phyloP scores from a whole-genome alignment of 2,329 filamentous ascomycete species.

The Domatiomyces globalis region DNA sequence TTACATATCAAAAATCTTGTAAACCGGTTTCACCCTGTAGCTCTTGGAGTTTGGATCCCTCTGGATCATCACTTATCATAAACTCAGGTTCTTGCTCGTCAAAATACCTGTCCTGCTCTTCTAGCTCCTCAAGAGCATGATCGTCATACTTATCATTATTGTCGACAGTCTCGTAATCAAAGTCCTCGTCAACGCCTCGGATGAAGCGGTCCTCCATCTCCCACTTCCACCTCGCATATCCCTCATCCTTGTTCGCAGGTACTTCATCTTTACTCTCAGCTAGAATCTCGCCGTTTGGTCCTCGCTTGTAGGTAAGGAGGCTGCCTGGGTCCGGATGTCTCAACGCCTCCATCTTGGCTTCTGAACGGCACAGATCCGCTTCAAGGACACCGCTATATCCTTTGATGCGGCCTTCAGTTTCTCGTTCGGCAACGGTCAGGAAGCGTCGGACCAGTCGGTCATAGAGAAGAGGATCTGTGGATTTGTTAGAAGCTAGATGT shows the following conservation, averaged over 20 bases:
- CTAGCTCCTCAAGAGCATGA: slow-evolving; percentile 43
- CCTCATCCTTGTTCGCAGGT: slow-evolving; percentile 50
- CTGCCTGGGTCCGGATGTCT: slow-evolving; percentile 38
- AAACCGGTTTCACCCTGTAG: slow-evolving; percentile 51
- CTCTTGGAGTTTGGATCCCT: slow-evolving; percentile 7
- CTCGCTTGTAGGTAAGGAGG: slow-evolving; percentile 37
- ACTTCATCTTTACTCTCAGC: slow-evolving; percentile 45
- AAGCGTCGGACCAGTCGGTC: slow-evolving; percentile 58
- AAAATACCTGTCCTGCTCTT: slow-evolving; percentile 62
- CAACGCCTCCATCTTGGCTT: slow-evolving; percentile 56
- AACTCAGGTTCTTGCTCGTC: slow-evolving; percentile 63
- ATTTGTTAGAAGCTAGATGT: slow-evolving; percentile 33
- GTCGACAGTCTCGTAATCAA: slow-evolving; percentile 62
- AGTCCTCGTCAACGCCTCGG: slow-evolving; percentile 59
- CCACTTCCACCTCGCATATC: slow-evolving; percentile 52
- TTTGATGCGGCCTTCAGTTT: slow-evolving; percentile 50
- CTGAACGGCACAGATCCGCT: slow-evolving; percentile 60
- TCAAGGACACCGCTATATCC: slow-evolving; percentile 69
- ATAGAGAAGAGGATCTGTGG: slow-evolving; percentile 70
- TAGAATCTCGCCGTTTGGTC: slow-evolving; percentile 41
- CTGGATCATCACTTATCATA: slow-evolving; percentile 26
- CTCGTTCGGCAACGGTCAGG: slow-evolving; percentile 17
- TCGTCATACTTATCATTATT: slow-evolving; percentile 58
- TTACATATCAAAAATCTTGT: slow-evolving; percentile 48
- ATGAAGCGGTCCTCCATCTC: slow-evolving; percentile 65